A percentile compares a stretch with the other conserved stretches of the same genome.
Evolutionary conservation across 345 rosid genomes (phyloP).

Genomic region (Salix udensis): DNA sequence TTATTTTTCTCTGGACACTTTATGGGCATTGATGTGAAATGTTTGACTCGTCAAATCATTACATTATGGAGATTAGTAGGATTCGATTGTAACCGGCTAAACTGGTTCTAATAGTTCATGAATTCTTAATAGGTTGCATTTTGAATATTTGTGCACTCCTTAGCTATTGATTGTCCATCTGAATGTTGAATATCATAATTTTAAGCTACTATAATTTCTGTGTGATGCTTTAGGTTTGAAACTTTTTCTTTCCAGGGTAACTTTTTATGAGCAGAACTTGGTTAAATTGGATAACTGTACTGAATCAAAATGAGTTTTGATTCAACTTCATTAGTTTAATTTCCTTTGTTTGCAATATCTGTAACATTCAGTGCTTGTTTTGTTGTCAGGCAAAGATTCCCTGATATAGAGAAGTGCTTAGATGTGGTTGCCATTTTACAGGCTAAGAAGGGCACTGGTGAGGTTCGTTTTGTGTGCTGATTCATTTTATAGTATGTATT

Average conservation of each 20-base stretch:
- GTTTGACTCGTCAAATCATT: background rate
- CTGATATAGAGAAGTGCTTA: constrained; percentile 86
- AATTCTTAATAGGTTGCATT: background rate
- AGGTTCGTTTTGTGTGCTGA: constrained; percentile 54
- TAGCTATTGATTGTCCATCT: background rate
- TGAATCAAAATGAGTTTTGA: background rate
- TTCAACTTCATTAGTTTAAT: background rate
- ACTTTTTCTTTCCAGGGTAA: background rate
- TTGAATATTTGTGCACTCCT: background rate
- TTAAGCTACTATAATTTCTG: background rate
- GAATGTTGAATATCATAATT: background rate
- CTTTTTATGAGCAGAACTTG: background rate
- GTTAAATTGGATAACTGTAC: background rate
- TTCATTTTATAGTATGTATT: background rate
- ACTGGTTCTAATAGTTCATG: background rate
- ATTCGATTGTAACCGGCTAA: background rate
- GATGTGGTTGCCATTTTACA: constrained; percentile 75
- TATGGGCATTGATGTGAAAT: background rate
- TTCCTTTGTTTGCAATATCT: background rate
- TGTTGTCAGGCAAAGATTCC: constrained; percentile 78
- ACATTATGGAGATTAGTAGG: background rate
- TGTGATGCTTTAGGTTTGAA: background rate
- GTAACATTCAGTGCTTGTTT: constrained; percentile 11
- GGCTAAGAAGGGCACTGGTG: constrained; percentile 78
- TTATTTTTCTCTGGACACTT: background rate